These are phyloP conservation scores for Paecilomyces formosus DNA, from an alignment of 2,329 filamentous ascomycete species.

Conservation along the genomic window DNA sequence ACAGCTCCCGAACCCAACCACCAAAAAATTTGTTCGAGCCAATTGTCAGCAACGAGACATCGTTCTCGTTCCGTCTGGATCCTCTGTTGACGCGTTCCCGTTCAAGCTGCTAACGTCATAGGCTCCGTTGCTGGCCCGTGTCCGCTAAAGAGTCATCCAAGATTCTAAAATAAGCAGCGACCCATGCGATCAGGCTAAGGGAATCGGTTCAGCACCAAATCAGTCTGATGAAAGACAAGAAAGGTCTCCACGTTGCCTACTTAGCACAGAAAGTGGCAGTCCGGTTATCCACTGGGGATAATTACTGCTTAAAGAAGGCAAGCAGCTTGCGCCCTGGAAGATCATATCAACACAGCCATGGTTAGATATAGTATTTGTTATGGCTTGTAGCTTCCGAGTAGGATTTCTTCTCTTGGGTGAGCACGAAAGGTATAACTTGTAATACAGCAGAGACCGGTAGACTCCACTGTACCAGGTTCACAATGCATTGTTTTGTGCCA, in stretches of 20 bases:
- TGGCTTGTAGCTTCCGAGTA: too few relatives aligned
- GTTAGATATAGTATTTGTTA: too few relatives aligned
- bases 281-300: not conserved
- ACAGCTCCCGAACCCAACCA: not conserved
- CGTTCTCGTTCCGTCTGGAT: not conserved
- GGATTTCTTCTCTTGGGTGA: too few relatives aligned
- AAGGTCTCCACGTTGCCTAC: not conserved
- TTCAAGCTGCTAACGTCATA: not conserved
- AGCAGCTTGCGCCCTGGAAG: not conserved
- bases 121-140: not conserved
- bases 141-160: not conserved
- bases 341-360: not conserved
- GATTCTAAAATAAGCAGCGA: not conserved
- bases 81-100: not conserved
- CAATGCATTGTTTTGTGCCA: too few relatives aligned
- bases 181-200: not conserved
- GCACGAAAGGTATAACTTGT: too few relatives aligned
- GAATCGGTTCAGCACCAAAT: not conserved
- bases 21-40: not conserved
- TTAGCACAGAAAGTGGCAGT: not conserved
- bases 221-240: not conserved
- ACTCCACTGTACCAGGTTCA: too few relatives aligned
- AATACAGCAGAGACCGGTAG: too few relatives aligned
- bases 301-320: not conserved
- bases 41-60: not conserved